Evolutionary conservation across 2,329 filamentous ascomycete species (phyloP), one percentile per base, ranked within the genome.

Genomic region (Ceratocystiopsis sp.): DNA sequence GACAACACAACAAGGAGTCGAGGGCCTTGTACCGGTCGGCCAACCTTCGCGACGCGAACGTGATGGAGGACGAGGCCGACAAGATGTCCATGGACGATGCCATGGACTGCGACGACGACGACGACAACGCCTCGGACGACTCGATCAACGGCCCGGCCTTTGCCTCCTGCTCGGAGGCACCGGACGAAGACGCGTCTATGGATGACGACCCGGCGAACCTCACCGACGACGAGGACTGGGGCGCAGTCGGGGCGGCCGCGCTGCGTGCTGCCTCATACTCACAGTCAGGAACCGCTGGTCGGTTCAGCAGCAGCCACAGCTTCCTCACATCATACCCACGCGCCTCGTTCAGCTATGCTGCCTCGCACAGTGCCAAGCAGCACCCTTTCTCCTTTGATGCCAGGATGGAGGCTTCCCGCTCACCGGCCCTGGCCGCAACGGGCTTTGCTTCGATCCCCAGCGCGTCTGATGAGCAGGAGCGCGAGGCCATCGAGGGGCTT

Each of bases 161-260:
- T 42, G 79, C 75, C 41, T 86, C 83, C 13, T 86, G 82, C 55
- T 85, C 80, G 32, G 81, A 85, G 53, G 80, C 79, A 16, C 73
- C 73, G 37, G 75, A 78, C 43, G 79, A 82, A 47, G 68, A 75
- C 48, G 65, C 65, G 52, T 66, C 55, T 51, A 68, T 59, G 62
- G 77, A 78, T 53, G 80, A 84, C 52, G 81, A 93, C 55, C 76
- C 84, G 47, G 79, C 82, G 51, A 85, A 94, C 56, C 73, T 84
- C 46, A 96, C 91, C 19, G 91, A 96, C 57, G 85, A 95, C 57
- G 89, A 96, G 61, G 87, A 96, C 61, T 95, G 89, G 87, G 84
- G 83, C 39, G 77, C 82, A 42, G 81, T 94, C 48, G 89, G 86
- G 43, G 84, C 87, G 29, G 85, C 82, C 43, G 84, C 84, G 50